These are phyloP conservation scores for Aspergillus cejpii DNA, from an alignment of 2,329 filamentous ascomycete species.

Conservation along the genomic window DNA sequence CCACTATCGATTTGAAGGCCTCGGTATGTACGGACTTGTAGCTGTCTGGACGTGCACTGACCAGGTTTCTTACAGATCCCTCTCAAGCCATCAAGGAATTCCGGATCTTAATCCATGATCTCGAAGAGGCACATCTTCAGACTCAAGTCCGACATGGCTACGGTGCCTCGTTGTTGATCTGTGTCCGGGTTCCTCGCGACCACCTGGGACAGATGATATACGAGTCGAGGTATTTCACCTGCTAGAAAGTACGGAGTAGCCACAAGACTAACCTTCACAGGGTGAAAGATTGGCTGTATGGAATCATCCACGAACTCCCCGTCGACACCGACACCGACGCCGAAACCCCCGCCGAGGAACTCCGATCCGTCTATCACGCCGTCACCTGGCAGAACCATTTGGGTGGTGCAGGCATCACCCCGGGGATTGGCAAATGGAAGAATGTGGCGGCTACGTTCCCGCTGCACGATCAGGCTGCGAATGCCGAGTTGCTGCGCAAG, in stretches of 20 bases:
- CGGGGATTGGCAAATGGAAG: conserved; percentile 63
- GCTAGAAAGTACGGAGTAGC: neutral
- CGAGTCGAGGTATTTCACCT: conserved; percentile 55
- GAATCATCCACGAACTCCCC: conserved; percentile 71
- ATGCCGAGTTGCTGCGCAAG: conserved; percentile 66
- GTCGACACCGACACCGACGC: conserved; percentile 69
- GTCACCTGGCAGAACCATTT: conserved; percentile 67
- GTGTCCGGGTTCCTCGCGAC: conserved; percentile 70
- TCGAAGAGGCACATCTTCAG: conserved; percentile 72
- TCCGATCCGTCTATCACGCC: conserved; percentile 80
- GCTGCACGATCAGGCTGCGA: conserved; percentile 69
- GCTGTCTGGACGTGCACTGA: neutral
- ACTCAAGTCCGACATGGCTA: conserved; percentile 81
- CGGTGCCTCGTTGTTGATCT: conserved; percentile 69
- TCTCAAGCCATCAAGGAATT: conserved; percentile 67
- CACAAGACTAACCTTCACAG: conserved; percentile 44
- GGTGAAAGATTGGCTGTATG: conserved; percentile 89
- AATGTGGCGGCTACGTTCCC: conserved; percentile 58
- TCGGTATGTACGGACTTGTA: conserved; percentile 47
- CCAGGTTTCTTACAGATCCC: conserved; percentile 48
- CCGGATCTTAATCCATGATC: conserved; percentile 65
- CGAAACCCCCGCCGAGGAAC: conserved; percentile 77
- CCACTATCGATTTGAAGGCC: conserved; percentile 64
- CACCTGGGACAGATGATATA: conserved; percentile 76
- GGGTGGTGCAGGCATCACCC: conserved; percentile 71